Evolutionary conservation across 805 yeast species (phyloP), one percentile per base, ranked within the genome.

Genomic region (Brettanomyces nanus): DNA sequence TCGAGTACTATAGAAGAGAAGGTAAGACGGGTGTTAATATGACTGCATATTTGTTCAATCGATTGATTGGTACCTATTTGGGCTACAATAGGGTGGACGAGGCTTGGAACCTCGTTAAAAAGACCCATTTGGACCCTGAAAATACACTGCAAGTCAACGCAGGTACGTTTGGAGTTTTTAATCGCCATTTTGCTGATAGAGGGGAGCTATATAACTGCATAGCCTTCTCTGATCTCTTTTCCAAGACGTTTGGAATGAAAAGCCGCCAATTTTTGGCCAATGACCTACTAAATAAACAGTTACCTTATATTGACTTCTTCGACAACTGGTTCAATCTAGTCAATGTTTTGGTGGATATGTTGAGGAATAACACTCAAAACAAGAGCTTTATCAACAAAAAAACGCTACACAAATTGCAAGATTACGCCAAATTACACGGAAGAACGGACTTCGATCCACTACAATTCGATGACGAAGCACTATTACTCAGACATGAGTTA

Each of bases 301-400:
- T 54, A 9, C 29, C 39, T 4, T 29, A 40, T 3, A 48, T 52
- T 26, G 26, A 39, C n/a, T 52, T 39, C 31, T 56, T 56, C 37
- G 51, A 50, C 3, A 43, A 49, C 10, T 56, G 61, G 60, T 37
- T 43, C 5, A 37, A 40, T 6, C 23, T 54, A 4, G 44, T 45
- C 10, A 38, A 50, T 32, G 40, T 47, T 7, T 19, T 49, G 22
- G 46, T 39, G 23, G 28, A 44, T 23, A 35, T 43, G 19, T 23
- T 41, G 31, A 28, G 19, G 14, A 28, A 28, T 17, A 37, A 33
- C 11, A 41, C 44, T 10, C 38, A 37, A 7, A 36, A 31, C 14
- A 36, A 38, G 22, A 40, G 38, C 26, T 44, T 39, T 25, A 31
- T 49, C 5, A 15, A 31, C 20, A 15, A 25, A 1, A 33, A 27